A percentile compares a stretch with the other conserved stretches of the same genome.
phyloP scores from a whole-genome alignment of 2,329 filamentous ascomycete genomes.

The Pseudogymnoascus verrucosus region DNA sequence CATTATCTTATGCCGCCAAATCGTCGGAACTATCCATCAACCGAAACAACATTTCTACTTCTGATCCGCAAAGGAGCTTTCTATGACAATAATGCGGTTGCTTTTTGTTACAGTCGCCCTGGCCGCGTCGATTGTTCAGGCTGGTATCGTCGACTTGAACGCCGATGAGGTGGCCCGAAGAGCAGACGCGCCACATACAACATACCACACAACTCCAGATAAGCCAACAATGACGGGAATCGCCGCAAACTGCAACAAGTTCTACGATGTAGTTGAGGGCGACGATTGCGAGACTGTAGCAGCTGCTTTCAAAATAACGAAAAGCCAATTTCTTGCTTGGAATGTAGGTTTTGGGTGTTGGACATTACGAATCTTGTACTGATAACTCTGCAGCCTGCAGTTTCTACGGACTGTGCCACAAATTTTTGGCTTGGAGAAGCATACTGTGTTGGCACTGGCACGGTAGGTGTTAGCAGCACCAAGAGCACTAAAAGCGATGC shows the following conservation, averaged over 20 bases:
- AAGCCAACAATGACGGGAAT: conserved; percentile 19
- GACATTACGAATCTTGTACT: neutral
- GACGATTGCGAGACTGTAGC: conserved; percentile 18
- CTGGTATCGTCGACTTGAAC: conserved; percentile 1
- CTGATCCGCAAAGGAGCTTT: neutral
- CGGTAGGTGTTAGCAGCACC: neutral
- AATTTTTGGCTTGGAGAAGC: conserved; percentile 23
- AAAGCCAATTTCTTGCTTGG: neutral
- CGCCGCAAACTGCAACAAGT: conserved; percentile 12
- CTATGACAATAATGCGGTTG: neutral
- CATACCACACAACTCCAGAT: conserved; percentile 1
- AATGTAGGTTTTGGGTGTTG: neutral
- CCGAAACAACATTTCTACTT: neutral
- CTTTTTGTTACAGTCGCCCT: neutral
- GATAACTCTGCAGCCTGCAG: neutral
- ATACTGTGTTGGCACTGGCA: conserved; percentile 23
- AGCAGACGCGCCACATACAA: conserved; percentile 1
- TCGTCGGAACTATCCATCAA: neutral
- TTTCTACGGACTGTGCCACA: conserved; percentile 19
- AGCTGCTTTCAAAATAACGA: conserved; percentile 3
- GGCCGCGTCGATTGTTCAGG: neutral
- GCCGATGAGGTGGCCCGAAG: neutral
- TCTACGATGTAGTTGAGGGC: conserved; percentile 14
- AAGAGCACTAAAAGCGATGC: neutral
- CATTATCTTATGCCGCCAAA: neutral